Evolutionary conservation across 2,329 filamentous ascomycete genomes (phyloP), one percentile per base, ranked within the genome.

Genomic region (Pseudogymnoascus sp.): DNA sequence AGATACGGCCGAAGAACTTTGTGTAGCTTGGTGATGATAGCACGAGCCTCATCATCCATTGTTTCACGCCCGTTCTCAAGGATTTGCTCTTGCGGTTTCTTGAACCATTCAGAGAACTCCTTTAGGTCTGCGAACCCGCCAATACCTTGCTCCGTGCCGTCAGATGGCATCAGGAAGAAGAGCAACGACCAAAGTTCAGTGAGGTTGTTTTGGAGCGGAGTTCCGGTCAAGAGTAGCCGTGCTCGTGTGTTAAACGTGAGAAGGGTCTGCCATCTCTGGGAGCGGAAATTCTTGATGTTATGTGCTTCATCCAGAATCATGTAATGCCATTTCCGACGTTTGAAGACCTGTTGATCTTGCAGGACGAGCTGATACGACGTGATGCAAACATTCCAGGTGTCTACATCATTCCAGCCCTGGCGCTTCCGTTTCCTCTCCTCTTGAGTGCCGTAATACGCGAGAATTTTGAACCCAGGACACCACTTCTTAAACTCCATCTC

Each of bases 401-500:
- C 91, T 66, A 96, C 89, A 63, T 95, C 91, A 70, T 89, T 91
- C 95, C 95, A 99, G 1, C 95, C 93, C 71, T 89, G 86, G 28
- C 96, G 89, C 75, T 98, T 98, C 68, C 88, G 83, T 73, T 91
- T 93, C 53, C 95, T 88, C 76, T 99, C 95, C 68, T 97, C 92
- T 70, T 93, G 89, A 43, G 89, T 91, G 46, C 96, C 95, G 73
- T 98, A 99, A 77, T 99, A 99, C 0, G 93, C 95, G 64, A 99
- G 81, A 63, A 99, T 96, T 74, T 97, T 98, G 81, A 99, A 99
- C 0, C 95, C 93, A 2, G 96, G 95, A 63, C 93, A 91, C 86
- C 93, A 99, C 74, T 99, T 99, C 73, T 98, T 98, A 82, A 99
- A 99, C 76, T 99, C 95, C 89, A 98, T 98, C 75, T 99, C 96